Conservation (phyloP, 2,329 filamentous ascomycete species). For the Fusarium avenaceum region DNA sequence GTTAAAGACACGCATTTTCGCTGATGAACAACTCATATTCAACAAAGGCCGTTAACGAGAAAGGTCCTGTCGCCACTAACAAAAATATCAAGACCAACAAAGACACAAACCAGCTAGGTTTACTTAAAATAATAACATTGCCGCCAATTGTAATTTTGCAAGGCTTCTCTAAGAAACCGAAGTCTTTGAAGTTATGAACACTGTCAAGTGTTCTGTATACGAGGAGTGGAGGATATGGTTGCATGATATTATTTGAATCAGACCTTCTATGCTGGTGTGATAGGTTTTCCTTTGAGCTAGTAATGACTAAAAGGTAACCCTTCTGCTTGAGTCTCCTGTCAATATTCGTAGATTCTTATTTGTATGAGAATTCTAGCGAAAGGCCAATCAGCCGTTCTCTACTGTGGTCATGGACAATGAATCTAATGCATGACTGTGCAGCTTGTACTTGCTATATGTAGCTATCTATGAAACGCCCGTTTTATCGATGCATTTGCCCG, state of each 20-base stretch:
- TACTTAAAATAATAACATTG: neutral
- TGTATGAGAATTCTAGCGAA: neutral
- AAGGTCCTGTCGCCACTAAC: neutral
- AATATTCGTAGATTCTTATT: neutral
- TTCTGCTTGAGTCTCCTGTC: neutral
- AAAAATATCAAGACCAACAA: neutral
- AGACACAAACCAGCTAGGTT: neutral
- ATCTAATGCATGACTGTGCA: too few species aligned
- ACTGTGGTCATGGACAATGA: too few species aligned
- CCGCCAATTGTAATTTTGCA: neutral
- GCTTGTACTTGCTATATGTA: too few species aligned
- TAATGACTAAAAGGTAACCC: neutral
- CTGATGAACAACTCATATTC: neutral
- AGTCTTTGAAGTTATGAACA: neutral
- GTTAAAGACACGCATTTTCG: neutral
- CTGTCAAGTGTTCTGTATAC: neutral
- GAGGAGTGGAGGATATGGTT: neutral
- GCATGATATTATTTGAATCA: neutral
- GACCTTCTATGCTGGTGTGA: too few species aligned
- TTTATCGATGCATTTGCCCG: neutral
- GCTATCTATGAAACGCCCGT: too few species aligned
- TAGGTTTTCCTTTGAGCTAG: neutral
- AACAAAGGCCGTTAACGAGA: constrained; percentile 5
- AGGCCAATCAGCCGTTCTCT: too few species aligned
- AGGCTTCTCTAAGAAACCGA: neutral